These are phyloP conservation scores for Styphnolobium japonicum DNA, from an alignment of 306 rosid genomes.

Conservation along the genomic window DNA sequence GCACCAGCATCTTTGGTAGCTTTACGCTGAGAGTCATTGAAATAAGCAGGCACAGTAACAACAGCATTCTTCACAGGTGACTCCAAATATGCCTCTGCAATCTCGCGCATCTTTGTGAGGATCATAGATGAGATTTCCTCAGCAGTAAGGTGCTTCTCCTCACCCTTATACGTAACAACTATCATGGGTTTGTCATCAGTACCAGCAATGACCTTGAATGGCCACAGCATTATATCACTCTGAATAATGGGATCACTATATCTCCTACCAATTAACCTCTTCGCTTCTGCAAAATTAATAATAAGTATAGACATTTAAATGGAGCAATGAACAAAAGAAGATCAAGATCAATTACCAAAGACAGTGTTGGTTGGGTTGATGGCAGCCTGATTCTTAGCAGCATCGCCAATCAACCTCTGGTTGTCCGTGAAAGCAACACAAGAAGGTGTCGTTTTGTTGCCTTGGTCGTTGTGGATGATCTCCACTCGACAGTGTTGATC, in stretches of 20 bases:
- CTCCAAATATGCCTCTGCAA: no score
- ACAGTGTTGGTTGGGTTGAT: constrained; percentile 3
- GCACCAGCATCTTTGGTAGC: constrained; percentile 10
- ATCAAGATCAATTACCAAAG: background rate
- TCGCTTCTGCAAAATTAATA: no score
- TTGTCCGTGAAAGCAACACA: background rate
- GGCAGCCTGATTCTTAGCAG: constrained; percentile 7
- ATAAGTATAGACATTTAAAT: no score
- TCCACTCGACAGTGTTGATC: no score
- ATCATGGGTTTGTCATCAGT: constrained; percentile 43
- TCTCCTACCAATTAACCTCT: background rate
- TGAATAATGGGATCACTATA: constrained; percentile 20
- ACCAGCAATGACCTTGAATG: constrained; percentile 22
- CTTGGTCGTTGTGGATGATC: no score
- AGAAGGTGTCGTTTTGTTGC: constrained; percentile 11
- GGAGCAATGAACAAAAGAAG: background rate
- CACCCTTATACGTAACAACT: constrained; percentile 40
- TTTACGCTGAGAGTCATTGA: constrained; percentile 17
- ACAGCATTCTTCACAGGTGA: constrained; percentile 38
- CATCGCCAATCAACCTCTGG: constrained; percentile 11
- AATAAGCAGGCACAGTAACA: constrained; percentile 53
- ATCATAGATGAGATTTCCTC: constrained; percentile 39
- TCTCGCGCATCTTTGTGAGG: no score
- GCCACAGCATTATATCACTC: constrained; percentile 43
- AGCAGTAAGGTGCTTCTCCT: constrained; percentile 36